phyloP scores from a whole-genome alignment of 257 asterid genomes.

The Salvia miltiorrhiza region DNA sequence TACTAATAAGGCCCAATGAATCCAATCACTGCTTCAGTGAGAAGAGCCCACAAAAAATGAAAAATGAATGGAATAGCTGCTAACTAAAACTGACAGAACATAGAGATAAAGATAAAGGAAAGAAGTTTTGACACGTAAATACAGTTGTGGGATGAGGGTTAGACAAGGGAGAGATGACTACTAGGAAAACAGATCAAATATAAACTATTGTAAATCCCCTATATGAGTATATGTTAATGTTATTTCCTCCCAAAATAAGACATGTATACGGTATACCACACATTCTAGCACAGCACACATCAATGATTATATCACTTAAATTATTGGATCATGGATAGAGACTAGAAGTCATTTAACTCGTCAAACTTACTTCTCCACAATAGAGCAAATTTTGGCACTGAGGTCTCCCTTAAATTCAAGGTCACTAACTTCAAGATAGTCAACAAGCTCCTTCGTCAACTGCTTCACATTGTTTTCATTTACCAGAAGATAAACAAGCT shows the following conservation, averaged over 20 bases:
- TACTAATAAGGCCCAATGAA: constrained; percentile 7
- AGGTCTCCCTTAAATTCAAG: constrained; percentile 84
- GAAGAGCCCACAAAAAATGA: constrained; percentile 11
- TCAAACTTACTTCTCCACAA: constrained; percentile 84
- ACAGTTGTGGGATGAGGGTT: too few relatives aligned
- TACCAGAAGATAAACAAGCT: constrained; percentile 82
- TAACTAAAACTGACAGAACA: not conserved
- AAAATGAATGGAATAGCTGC: constrained; percentile 5
- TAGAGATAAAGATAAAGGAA: not conserved
- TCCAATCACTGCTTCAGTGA: constrained; percentile 14
- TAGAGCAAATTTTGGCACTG: constrained; percentile 80
- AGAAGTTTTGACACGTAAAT: too few relatives aligned
- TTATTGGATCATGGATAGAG: constrained; percentile 6
- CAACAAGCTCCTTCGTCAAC: constrained; percentile 81
- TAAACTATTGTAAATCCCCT: not conserved
- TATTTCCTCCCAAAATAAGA: not conserved
- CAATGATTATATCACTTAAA: constrained; percentile 1
- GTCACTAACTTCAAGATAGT: constrained; percentile 82
- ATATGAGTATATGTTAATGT: not conserved
- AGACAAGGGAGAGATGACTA: not conserved
- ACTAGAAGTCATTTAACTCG: not conserved
- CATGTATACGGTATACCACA: too few relatives aligned
- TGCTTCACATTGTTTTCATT: constrained; percentile 83
- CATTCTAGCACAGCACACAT: constrained; percentile 1
- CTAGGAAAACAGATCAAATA: not conserved